Evolutionary conservation across 2,329 filamentous ascomycete genomes (phyloP), one percentile per base, ranked within the genome.

Genomic region (Colletotrichum noveboracense): DNA sequence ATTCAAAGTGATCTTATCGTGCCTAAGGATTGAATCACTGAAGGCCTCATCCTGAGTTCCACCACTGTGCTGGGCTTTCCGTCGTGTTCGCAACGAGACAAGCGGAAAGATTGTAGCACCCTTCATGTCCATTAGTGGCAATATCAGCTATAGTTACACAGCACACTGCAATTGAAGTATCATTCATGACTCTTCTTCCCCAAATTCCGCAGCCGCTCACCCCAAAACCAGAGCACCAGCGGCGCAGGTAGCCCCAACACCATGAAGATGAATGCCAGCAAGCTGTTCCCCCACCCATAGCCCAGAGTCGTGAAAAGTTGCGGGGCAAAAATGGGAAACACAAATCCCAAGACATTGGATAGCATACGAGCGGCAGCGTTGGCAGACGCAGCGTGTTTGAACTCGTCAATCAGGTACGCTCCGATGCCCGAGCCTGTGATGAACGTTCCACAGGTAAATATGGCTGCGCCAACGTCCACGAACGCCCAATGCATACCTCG

Each of bases 331-430:
- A 92, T 85, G 0, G 91, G 91, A 66, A 93, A 89, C 0, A 87
- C 82, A 26, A 91, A 91, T 2, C 89, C 90, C 2, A 88, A 84
- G 9, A 92, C 79, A 16, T 88, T 89, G 36, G 89, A 86, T 36
- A 91, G 82, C 2, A 92, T 85, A 0, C 89, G 89, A 7, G 88
- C 88, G 0, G 89, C 90, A 0, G 89, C 90, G 71, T 88, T 87
- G 0, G 83, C 84, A 3, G 82, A 84, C 7, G 84, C 84, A 2
- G 80, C 81, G 26, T 82, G 81, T 32, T 81, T 78, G 66, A 83
- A 84, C 62, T 88, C 89, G 62, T 92, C 90, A 6, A 92, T 86
- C 2, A 90, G 84, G 71, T 92, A 92, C 0, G 90, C 90, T 66
- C 88, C 85, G 38, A 90, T 85, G 4, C 88, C 88, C 79, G 89